A percentile compares a stretch with the other conserved stretches of the same genome.
Conservation (phyloP, 495 filamentous ascomycete genomes). For the Parachaetomium inaequale region DNA sequence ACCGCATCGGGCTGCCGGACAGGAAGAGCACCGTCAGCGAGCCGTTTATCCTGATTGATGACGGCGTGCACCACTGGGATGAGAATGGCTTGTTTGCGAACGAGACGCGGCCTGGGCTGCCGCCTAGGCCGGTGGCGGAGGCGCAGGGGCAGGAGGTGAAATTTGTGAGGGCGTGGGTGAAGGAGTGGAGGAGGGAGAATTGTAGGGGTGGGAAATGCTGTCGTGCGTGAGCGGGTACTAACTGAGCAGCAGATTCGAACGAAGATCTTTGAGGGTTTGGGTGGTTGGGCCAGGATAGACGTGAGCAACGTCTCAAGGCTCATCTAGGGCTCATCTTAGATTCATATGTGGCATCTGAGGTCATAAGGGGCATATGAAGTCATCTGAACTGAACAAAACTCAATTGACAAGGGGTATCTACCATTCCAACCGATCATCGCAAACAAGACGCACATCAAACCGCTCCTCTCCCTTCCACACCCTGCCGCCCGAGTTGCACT, state of each 20-base stretch:
- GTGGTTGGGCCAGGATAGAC: neutral
- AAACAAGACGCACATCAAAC: constrained; percentile 54
- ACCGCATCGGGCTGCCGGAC: constrained; percentile 47
- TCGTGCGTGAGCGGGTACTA: neutral
- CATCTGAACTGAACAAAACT: neutral
- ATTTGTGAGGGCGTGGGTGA: constrained; percentile 65
- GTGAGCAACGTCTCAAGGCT: neutral
- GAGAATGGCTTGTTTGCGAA: constrained; percentile 65
- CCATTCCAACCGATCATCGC: constrained; percentile 52
- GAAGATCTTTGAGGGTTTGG: neutral
- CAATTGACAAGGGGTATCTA: constrained; percentile 25
- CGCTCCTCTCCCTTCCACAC: constrained; percentile 55
- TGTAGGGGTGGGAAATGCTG: constrained; percentile 2
- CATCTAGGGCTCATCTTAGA: too few relatives aligned
- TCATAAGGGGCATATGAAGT: neutral
- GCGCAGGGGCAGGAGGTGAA: constrained; percentile 52
- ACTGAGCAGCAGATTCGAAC: neutral
- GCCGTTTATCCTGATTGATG: constrained; percentile 62
- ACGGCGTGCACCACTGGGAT: constrained; percentile 67
- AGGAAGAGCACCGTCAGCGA: constrained; percentile 53
- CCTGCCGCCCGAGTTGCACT: constrained; percentile 44
- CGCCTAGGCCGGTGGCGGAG: constrained; percentile 51
- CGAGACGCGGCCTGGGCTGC: constrained; percentile 50
- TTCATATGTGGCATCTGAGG: too few relatives aligned
- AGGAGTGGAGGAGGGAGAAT: constrained; percentile 45